Evolutionary conservation across 1,284 basidiomycete species (phyloP).

Genomic region (Melampsora medusae): DNA sequence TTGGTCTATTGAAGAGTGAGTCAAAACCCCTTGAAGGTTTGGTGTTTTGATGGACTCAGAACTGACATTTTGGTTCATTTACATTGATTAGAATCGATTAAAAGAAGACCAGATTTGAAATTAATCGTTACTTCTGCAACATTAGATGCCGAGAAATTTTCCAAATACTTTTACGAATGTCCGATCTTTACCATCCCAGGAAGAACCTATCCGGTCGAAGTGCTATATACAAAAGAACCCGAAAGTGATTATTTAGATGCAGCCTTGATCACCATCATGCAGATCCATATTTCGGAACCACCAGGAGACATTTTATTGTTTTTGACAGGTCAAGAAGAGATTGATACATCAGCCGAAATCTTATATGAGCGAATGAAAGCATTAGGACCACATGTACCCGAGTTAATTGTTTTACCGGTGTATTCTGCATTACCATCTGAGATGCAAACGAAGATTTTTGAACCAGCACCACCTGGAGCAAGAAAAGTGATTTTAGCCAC

Average conservation of each 20-base stretch:
- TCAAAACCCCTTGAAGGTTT: background rate
- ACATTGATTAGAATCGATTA: slow-evolving; percentile 67
- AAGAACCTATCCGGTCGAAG: slow-evolving; percentile 95
- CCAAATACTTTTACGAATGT: slow-evolving; percentile 96
- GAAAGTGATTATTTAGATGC: slow-evolving; percentile 98
- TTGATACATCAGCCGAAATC: slow-evolving; percentile 95
- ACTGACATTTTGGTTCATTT: too few relatives aligned
- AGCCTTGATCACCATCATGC: slow-evolving; percentile 96
- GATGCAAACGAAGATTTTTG: slow-evolving; percentile 95
- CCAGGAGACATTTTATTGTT: slow-evolving; percentile 94
- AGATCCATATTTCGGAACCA: slow-evolving; percentile 97
- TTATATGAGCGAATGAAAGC: slow-evolving; percentile 98
- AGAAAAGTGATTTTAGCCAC: slow-evolving; percentile 98
- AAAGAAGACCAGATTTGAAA: slow-evolving; percentile 89
- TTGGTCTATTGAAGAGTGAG: slow-evolving; percentile 81
- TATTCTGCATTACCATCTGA: slow-evolving; percentile 97
- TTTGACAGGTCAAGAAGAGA: slow-evolving; percentile 97
- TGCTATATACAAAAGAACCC: slow-evolving; percentile 96
- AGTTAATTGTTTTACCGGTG: slow-evolving; percentile 91
- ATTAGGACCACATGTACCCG: slow-evolving; percentile 91
- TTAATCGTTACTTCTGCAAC: slow-evolving; percentile 98
- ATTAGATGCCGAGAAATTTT: slow-evolving; percentile 98
- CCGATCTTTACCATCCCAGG: slow-evolving; percentile 99
- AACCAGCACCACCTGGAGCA: slow-evolving; percentile 91
- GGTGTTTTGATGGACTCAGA: too few relatives aligned